Evolutionary conservation across 371 early-diverging fungal species (phyloP), one percentile per base, ranked within the genome.

Genomic region (Mortierella sp.): DNA sequence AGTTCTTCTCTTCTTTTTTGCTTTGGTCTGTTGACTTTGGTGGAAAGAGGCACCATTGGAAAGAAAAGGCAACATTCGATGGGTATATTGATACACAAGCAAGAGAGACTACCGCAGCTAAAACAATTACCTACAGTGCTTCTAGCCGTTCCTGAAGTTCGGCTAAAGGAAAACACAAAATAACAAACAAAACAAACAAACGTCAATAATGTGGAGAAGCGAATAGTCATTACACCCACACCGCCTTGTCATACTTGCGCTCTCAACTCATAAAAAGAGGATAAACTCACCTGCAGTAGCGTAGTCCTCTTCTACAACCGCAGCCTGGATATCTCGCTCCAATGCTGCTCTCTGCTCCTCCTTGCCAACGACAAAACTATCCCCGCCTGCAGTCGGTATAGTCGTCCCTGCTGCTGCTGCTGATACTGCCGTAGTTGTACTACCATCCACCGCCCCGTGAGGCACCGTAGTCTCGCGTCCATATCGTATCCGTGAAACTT

Each of bases 291-390:
- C 86, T 75, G 86, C 86, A 2, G 71, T 51, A 11, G 82, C 80
- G 56, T 86, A 86, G 55, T 82, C 82, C 21, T 86, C 86, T 54
- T 82, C 77, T 0, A 74, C 86, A 16, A 86, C 80, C 16, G 86
- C 86, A 71, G 86, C 82, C 12, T 86, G 77, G 58, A 86, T 86
- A 29, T 82, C 79, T 18, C 75, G 74, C 29, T 86, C 86, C 21
- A 86, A 35, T 16, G 4, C 38, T 14, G 73, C 55, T 14, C 58
- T 68, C 48, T 70, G 65, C 24, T 77, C 72, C n/a, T 77, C 71
- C 14, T 38, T 65, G 44, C 32, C 56, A 70, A 54, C 70, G 41
- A 41, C 41, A 41, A 16, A 14, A 4, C 68, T 16, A 14, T 27
- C 29, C 38, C 41, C n/a, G 35, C 5, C 16, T 16, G 55, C 14